Base-by-base conservation (phyloP, 2,329 filamentous ascomycete genomes). In the Fusarium decemcellulare region DNA sequence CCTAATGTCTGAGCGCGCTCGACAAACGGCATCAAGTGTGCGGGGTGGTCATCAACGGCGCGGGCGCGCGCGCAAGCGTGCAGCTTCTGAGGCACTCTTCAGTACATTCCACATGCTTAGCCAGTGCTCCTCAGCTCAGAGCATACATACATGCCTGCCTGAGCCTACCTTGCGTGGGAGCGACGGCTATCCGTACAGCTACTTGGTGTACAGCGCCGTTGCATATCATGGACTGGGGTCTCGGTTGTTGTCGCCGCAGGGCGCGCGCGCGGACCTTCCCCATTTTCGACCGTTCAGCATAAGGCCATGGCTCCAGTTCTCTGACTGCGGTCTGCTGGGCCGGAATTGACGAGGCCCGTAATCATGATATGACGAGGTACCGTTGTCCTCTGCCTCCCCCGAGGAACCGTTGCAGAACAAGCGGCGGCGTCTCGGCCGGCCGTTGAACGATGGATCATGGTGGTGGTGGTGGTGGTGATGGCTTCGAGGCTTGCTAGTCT, bases 291-390 rank as follows among this genome's bases (percentile, higher is more conserved):
- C 36, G 32, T 56, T 67, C 55, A 46, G 44, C 52, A 70, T 70
- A 61, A 67, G 66, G 42, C 59, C 63, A 67, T 67, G 66, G 60
- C 67, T 59, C 63, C 52, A 61, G 70, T 61, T 57, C 56, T 66
- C 70, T 65, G 57, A 47, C 63, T 62, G 67, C 60, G 57, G 57
- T 62, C 44, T 56, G 50, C 43, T 47, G 51, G 68, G 57, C 64
- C 59, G 67, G 62, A 61, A 68, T 74, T 70, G 50, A 43, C 46
- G 56, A 60, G 36, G 57, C 52, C 48, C 32, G 30, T n/a, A 56
- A 46, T 57, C 59, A 65, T 59, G 65, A 70, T 56, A 58, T 63
- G 54, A 65, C 51, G 52, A 46, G 52, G 57, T 54, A 52, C 50
- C 46, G 60, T 23, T 47, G 44, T 55, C 36, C 59, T 40, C 46